Base-by-base conservation (phyloP, 2,329 filamentous ascomycete species). In the Macrophomina pseudophaseolina region DNA sequence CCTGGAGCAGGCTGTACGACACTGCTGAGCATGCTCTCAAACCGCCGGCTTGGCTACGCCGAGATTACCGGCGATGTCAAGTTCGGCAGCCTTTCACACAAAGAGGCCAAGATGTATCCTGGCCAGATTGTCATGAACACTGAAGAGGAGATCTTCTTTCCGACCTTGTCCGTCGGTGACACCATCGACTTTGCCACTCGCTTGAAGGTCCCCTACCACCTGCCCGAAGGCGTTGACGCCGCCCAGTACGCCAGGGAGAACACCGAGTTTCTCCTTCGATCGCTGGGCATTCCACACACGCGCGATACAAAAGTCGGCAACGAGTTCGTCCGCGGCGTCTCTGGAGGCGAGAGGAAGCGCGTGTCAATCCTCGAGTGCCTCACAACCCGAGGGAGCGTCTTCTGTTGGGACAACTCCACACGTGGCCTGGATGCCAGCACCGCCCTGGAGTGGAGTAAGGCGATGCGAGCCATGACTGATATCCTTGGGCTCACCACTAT, bases 401-500 rank as follows among this genome's bases (percentile, higher is more conserved):
- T 84, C 59, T 78, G 75, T 11, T 82, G 80, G 81, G 81, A 83
- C 66, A 82, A 94, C 75, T 90, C 87, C 0, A 94, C 91, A 0
- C 84, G 91, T 56, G 92, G 92, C 16, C 81, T 94, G 0, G 91
- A 95, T 74, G 89, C 91, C 1, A 91, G 88, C 1, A 94, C 91
- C 0, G 92, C 91, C 4, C 82, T 94, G 5, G 91, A 94, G 72
- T 94, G 92, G 71, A 90, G 89, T 9, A 89, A 88, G 74, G 91
- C 90, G 0, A 82, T 96, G 1, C 88, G 92, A 2, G 89, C 93
- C 67, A 91, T 93, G 87, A 94, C 92, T 2, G 90, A 93, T 68
- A 86, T 93, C 68, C 89, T 86, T 73, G 87, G 91, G 70, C 86
- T 88, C 7, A 91, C 89, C 0, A 91, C 88, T 0, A 82, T 91